Base-by-base conservation (phyloP, 305 asterid genomes). In the Rubia tinctorum region DNA sequence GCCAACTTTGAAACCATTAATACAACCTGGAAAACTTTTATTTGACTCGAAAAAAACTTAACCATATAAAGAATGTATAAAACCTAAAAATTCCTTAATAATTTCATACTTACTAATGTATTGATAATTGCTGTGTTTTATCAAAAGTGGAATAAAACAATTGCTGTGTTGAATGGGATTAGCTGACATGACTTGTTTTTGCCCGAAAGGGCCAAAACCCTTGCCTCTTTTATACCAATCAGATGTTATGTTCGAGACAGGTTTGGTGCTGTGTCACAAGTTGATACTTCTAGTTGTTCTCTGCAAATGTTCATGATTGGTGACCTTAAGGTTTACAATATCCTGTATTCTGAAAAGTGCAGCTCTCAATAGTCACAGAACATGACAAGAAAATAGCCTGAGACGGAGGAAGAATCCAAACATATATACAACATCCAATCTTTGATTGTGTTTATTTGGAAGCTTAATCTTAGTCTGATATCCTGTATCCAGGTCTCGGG, bases 401-500 rank as follows among this genome's bases (percentile, higher is more conserved):
- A 59, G 30, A 44, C 12, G 34, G 20, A 5, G n/a, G 58, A 12
- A 15, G 60, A 27, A 27, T 25, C 40, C 67, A 5, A 10, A 10
- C 15, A 25, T 10, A 6, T 7, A 63, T 66, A 17, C 27, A 15
- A n/a, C 1, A 51, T 51, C 27, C n/a, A 4, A 55, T 18, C 25
- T 55, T 6, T 55, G 25, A 55, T 18, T 0, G 60, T 5, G 8
- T 59, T 55, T 44, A 37, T 56, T 49, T 78, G 8, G 13, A 4
- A 3, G 43, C 30, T 73, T 56, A 13, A 66, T 59, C 49, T 9
- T 73, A 22, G n/a, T 15, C 58, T 0, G 25, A 55, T n/a, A 55
- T 55, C 44, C 17, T 71, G 20, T 34, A 2, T 23, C 27, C 78
- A 94, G 99, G 99, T 94, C 39, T 94, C 99, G 5, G 98, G 99